Percentiles rank a stretch among this genome's conserved stretches.
Conservation (phyloP, 179 eudicot species). For the Heliamphora pulchella region DNA sequence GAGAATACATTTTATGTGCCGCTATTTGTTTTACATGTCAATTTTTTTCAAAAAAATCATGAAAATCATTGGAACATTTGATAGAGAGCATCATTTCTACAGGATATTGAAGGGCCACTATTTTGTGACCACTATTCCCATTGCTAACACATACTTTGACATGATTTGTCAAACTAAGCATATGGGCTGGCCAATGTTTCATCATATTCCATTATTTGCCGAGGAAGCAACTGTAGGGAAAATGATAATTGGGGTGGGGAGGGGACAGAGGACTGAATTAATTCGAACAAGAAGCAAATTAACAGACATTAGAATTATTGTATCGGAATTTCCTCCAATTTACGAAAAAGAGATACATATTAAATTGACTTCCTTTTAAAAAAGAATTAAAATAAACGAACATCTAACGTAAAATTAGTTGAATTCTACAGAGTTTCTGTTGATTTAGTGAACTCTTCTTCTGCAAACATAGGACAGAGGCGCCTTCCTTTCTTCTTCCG, state of each 20-base stretch:
- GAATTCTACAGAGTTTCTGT: background rate
- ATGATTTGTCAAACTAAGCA: background rate
- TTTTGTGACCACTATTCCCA: background rate
- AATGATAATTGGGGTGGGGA: too few species aligned
- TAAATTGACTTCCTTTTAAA: background rate
- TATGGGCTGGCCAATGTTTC: background rate
- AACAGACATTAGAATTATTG: too few species aligned
- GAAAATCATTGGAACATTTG: background rate
- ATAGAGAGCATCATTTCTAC: background rate
- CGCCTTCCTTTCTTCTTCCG: background rate
- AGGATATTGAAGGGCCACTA: background rate
- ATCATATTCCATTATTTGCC: too few species aligned
- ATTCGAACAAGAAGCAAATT: too few species aligned
- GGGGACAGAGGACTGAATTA: too few species aligned
- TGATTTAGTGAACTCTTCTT: background rate
- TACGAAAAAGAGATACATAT: background rate
- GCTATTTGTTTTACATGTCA: background rate
- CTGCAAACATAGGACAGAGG: background rate
- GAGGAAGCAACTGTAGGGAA: too few species aligned
- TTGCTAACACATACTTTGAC: background rate
- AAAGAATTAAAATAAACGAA: background rate
- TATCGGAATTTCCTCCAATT: background rate
- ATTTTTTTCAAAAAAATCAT: background rate
- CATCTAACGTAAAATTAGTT: background rate
- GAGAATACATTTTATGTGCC: background rate